Conservation (phyloP, 306 rosid genomes). For the Quercus mongolica region DNA sequence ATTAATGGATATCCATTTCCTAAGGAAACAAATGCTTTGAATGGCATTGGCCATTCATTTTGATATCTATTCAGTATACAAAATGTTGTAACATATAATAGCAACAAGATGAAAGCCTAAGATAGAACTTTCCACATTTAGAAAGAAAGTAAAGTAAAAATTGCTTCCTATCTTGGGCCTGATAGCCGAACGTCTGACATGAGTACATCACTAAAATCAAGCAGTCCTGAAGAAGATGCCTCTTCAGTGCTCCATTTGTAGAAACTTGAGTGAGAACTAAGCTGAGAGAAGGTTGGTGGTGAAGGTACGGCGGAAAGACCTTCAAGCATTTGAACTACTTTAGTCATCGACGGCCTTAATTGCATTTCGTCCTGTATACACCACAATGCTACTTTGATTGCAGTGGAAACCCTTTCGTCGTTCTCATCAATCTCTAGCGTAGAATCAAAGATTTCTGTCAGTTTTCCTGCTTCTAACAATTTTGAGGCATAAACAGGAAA, state of each 20-base stretch:
- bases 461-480: conserved; percentile 48
- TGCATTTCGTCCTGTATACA: conserved; percentile 38
- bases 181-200: conserved; percentile 28
- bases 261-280: conserved; percentile 10
- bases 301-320: conserved; percentile 22
- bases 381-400: conserved; percentile 33
- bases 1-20: neutral
- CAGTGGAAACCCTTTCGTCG: conserved; percentile 26
- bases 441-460: conserved; percentile 43
- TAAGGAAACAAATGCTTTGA: neutral
- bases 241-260: conserved; percentile 30
- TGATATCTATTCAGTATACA: neutral
- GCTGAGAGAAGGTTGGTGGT: conserved; percentile 12
- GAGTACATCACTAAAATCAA: conserved; percentile 13
- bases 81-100: neutral
- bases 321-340: conserved; percentile 45
- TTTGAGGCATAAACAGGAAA: conserved; percentile 25
- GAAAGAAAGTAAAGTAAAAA: neutral
- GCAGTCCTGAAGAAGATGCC: conserved; percentile 4
- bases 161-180: conserved; percentile 28
- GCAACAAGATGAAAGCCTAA: neutral
- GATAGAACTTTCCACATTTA: neutral
- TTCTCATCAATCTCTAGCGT: conserved; percentile 47
- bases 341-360: conserved; percentile 39
- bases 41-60: neutral